Base-by-base conservation (phyloP, 225 moss, liverwort and hornwort genomes). In the Anthoceros angustus region DNA sequence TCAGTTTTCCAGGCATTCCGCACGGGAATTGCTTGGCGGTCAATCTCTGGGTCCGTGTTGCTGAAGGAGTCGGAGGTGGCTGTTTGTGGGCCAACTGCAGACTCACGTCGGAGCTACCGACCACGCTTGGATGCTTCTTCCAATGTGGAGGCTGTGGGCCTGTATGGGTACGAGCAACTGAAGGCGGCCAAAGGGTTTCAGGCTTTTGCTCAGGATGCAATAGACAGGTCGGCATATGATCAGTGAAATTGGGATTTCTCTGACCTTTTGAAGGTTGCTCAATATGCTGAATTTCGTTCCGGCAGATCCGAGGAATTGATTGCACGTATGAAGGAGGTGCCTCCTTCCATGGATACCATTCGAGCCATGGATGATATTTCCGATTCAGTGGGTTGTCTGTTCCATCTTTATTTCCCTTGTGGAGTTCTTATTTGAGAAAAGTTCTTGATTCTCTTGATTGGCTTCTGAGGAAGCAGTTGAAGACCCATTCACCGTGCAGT, bases 291-390 rank as follows among this genome's bases (percentile, higher is more conserved):
- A 60, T 69, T 20, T 16, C n/a, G 0, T 15, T 10, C 20, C 61
- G 77, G 4, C 86, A 95, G 95, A 76, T 92, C 98, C 72, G 98
- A 92, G 78, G 82, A 75, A 64, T 84, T 92, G 42, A 89, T 98
- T 41, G 79, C 70, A 39, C 72, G 76, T 16, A 87, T 98, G 68
- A 76, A 73, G 67, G 78, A 70, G 63, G 82, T 92, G 84, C 78
- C 87, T 64, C 98, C 98, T 45, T 98, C 98, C 63, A 98, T 92
- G 92, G 84, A 84, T 62, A 82, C 87, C 43, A 89, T 98, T 68
- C 80, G 78, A 67, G 92, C 92, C 25, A 92, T 98, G 82, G 98
- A 98, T 71, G 87, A 92, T 68, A 98, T 98, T 48, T 98, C 98
- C 39, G 89, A 98, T 69, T 86, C 88, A 78, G 98, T 98, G 75